These are phyloP conservation scores for Amanita thiersii DNA, from an alignment of 768 basidiomycete species.

Conservation along the genomic window DNA sequence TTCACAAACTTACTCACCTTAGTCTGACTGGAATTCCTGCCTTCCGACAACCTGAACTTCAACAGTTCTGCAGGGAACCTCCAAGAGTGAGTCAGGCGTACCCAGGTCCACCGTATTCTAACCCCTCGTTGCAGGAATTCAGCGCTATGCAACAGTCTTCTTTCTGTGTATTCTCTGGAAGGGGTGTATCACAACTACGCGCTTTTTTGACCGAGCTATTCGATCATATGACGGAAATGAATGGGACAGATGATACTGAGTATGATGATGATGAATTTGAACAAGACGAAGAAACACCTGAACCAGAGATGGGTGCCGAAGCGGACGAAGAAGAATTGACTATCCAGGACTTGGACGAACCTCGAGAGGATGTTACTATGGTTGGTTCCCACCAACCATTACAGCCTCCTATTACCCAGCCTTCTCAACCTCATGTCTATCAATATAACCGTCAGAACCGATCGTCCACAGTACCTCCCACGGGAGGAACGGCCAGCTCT, in stretches of 20 bases:
- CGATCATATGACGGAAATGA: conserved; percentile 67
- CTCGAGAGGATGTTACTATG: conserved; percentile 12
- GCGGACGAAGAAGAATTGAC: conserved; percentile 23
- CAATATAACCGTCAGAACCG: conserved; percentile 24
- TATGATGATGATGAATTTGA: conserved; percentile 54
- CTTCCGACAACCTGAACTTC: conserved; percentile 78
- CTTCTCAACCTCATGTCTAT: conserved; percentile 21
- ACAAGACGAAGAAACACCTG: conserved; percentile 39
- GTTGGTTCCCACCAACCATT: conserved; percentile 7
- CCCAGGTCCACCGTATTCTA: neutral
- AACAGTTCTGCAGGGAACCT: conserved; percentile 83
- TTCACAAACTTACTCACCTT: conserved; percentile 90
- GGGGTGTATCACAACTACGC: conserved; percentile 79
- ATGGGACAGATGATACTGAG: conserved; percentile 61
- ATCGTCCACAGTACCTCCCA: conserved; percentile 18
- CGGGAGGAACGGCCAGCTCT: conserved; percentile 8
- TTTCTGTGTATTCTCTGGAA: conserved; percentile 96
- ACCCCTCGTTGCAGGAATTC: conserved; percentile 57
- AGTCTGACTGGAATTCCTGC: conserved; percentile 96
- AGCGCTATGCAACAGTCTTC: conserved; percentile 80
- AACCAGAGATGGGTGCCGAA: conserved; percentile 28
- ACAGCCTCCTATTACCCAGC: conserved; percentile 10
- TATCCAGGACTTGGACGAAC: conserved; percentile 14
- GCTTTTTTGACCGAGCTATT: conserved; percentile 71
- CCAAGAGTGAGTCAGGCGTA: conserved; percentile 56